Evolutionary conservation across 139 green algal genomes (phyloP), one percentile per base, ranked within the genome.

Genomic region (Gonium pectorale): DNA sequence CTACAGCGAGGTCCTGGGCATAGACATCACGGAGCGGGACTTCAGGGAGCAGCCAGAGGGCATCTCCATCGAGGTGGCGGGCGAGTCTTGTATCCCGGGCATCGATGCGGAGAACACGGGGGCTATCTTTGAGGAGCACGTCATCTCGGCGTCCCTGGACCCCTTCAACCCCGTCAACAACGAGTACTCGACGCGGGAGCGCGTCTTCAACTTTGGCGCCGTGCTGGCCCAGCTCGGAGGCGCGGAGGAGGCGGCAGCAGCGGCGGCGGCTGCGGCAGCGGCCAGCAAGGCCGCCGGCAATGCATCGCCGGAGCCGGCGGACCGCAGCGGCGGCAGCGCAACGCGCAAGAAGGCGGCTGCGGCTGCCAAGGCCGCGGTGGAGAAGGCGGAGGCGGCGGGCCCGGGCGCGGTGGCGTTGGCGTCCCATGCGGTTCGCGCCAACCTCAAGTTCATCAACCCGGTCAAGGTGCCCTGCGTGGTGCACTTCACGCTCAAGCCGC

Each of bases 71-170:
- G 92, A 96, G 81, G 63, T 97, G 5, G 81, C 71, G 0, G 94
- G 93, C 26, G 94, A 97, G 86, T 92, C 83, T 24, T 96, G 94
- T 88, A 95, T 97, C 46, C 91, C 91, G 19, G 89, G 94, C 49
- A 96, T 97, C 70, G 89, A 94, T 51, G 67, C 91, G 3, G 46
- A 89, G 3, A 93, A 95, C 88, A 72, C 95, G 21, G 83, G 78
- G 11, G 74, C 89, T 40, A 96, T 97, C 75, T 97, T 97, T 88
- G 94, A 97, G 89, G 94, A 97, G 93, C 94, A 97, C 80, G 82
- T 79, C 35, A 83, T 97, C 43, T 83, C 88, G 2, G 67, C 49
- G 38, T 52, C 79, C 22, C 85, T 97, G 67, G 94, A 97, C 72
- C 90, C 91, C 54, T 92, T 91, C 62, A 74, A 83, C 40, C 75